These are phyloP conservation scores for Eutypella sp. DNA, from an alignment of 2,329 filamentous ascomycete genomes.

Conservation along the genomic window DNA sequence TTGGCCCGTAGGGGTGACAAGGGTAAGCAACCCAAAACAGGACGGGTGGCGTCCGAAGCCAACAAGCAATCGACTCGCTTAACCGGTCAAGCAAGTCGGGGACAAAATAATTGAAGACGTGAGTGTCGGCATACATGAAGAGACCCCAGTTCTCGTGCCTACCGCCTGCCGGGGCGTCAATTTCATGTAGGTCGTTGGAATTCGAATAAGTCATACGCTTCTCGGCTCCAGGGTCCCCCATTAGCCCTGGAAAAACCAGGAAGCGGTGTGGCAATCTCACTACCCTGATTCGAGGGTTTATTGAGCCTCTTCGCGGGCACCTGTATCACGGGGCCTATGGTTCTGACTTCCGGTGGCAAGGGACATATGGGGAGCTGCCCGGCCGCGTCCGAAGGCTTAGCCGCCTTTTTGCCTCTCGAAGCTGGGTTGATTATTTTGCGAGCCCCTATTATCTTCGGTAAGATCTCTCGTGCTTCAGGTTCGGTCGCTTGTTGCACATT, in stretches of 20 bases:
- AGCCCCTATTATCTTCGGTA: constrained; percentile 5
- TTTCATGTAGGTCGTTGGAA: constrained; percentile 45
- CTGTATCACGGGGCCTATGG: not conserved
- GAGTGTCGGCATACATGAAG: too few species aligned
- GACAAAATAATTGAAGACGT: too few species aligned
- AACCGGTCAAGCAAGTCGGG: too few species aligned
- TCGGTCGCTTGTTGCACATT: not conserved
- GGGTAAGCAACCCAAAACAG: too few species aligned
- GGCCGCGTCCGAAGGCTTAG: constrained; percentile 45
- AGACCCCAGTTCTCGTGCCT: too few species aligned
- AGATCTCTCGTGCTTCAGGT: not conserved
- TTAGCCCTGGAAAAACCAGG: constrained; percentile 45
- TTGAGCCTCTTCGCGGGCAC: constrained; percentile 4
- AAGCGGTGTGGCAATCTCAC: constrained; percentile 19
- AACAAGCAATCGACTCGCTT: too few species aligned
- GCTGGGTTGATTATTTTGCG: constrained; percentile 40
- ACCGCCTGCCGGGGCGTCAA: not conserved
- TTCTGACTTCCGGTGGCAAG: constrained; percentile 15
- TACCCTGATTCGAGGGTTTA: constrained; percentile 5
- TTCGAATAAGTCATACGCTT: constrained; percentile 63
- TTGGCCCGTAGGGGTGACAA: too few species aligned
- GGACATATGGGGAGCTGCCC: constrained; percentile 40
- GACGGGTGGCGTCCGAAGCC: too few species aligned
- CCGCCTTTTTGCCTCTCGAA: constrained; percentile 49
- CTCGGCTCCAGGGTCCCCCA: constrained; percentile 63